These are phyloP conservation scores for Aspergillus affinis DNA, from an alignment of 495 filamentous ascomycete species.

Conservation along the genomic window DNA sequence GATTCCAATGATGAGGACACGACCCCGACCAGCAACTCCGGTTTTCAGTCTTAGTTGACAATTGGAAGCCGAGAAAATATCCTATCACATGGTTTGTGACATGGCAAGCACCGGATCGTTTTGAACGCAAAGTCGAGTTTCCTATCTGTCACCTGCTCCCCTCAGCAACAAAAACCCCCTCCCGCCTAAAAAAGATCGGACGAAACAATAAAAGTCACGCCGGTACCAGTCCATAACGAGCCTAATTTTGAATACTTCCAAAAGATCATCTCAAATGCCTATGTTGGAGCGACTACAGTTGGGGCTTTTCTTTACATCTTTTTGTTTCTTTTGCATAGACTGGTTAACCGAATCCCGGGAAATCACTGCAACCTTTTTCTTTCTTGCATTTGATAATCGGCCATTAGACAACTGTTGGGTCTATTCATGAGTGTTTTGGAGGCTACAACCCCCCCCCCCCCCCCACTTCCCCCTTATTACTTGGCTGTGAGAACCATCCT, in stretches of 20 bases:
- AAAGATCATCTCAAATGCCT: constrained; percentile 18
- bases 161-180: constrained; percentile 19
- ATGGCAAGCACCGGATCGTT: not conserved
- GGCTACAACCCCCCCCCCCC: not conserved
- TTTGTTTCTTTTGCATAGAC: constrained; percentile 27
- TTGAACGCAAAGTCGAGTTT: not conserved
- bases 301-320: not conserved
- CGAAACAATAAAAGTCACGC: constrained; percentile 16
- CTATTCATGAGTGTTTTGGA: constrained; percentile 4
- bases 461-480: not conserved
- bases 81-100: not conserved
- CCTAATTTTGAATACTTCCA: constrained; percentile 9
- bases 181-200: constrained; percentile 12
- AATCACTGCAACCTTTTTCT: constrained; percentile 10
- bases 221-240: constrained; percentile 15
- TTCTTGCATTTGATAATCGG: constrained; percentile 17
- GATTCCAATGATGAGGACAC: constrained; percentile 23
- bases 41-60: constrained; percentile 20
- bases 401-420: constrained; percentile 19
- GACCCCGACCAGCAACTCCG: constrained; percentile 17
- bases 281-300: not conserved
- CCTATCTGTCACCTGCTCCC: not conserved
- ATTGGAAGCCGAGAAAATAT: not conserved
- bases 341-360: constrained; percentile 20
- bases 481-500: not conserved